Base-by-base conservation (phyloP, 2,329 filamentous ascomycete genomes). In the Talaromyces sp. region DNA sequence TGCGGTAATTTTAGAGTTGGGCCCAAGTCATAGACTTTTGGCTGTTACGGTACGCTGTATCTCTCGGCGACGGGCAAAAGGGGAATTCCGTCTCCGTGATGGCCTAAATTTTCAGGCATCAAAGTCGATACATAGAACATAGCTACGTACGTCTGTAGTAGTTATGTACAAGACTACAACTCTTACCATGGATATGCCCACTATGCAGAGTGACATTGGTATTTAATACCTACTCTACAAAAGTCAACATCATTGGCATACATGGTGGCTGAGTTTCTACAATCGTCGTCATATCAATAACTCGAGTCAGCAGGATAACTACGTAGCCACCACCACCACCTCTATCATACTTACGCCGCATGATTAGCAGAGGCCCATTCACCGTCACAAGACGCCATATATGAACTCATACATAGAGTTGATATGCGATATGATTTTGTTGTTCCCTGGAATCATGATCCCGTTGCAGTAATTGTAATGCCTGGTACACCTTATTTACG, bases 271-370 rank as follows among this genome's bases (percentile, higher is more conserved):
- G 38, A 60, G 27, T 8, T n/a, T 25, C 10, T n/a, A 19, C 22
- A 53, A 53, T 27, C 15, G 15, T 25, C 31, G 31, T 38, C 53
- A 56, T 56, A 15, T 22, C 29, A 22, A 2, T 19, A 56, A 29
- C 49, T 53, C 51, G 17, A 56, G 51, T 36, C 51, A 56, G 51
- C 51, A 56, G 29, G 29, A 36, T 56, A 34, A 10, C 3, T 19
- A 27, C 11, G 25, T 38, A 60, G 27, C 58, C 58, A 49, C 49
- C 47, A 54, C 60, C 60, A 40, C 60, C 29, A 40, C 60, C n/a
- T 25, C n/a, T 15, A 25, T 54, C 53, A 56, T 56, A 22, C 31
- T 31, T 15, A 17, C 43, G 27, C 31, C 53, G 17, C 51, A 34
- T 34, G 27, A n/a, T 13, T 8, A 27, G 8, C 58, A 60, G 47